These are phyloP conservation scores for Terana coerulea DNA, from an alignment of 768 basidiomycete species.

Conservation along the genomic window DNA sequence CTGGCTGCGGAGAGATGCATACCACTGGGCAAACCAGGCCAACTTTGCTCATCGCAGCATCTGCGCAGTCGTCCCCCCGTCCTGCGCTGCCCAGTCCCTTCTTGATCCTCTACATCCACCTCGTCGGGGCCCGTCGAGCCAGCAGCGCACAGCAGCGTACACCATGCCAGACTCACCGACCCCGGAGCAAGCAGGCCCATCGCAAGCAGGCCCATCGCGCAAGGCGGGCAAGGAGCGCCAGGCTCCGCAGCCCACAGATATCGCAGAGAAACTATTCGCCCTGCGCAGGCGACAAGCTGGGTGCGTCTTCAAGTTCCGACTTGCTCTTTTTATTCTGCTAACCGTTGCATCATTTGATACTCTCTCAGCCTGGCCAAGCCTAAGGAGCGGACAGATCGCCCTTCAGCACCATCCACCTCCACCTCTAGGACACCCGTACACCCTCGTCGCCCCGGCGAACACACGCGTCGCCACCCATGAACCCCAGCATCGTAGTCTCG, in stretches of 20 bases:
- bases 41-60: conserved; percentile 13
- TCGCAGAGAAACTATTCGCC: conserved; percentile 64
- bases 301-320: conserved; percentile 32
- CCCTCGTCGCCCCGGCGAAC: conserved; percentile 29
- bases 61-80: conserved; percentile 9
- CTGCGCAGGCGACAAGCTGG: conserved; percentile 61
- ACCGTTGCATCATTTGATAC: conserved; percentile 16
- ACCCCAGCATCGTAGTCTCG: conserved; percentile 29
- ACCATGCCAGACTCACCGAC: conserved; percentile 21
- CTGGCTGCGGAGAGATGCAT: conserved; percentile 11
- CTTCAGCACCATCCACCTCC: conserved; percentile 26
- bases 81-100: conserved; percentile 6
- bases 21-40: conserved; percentile 5
- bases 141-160: conserved; percentile 32
- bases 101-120: conserved; percentile 93
- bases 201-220: conserved; percentile 21
- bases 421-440: conserved; percentile 29
- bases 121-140: conserved; percentile 83
- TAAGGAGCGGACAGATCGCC: conserved; percentile 45
- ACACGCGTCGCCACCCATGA: conserved; percentile 18
- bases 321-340: not conserved
- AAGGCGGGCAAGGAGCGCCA: conserved; percentile 34
- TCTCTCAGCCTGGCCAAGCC: conserved; percentile 40
- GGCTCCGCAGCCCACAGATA: conserved; percentile 39
- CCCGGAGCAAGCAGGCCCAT: conserved; percentile 14